Base-by-base conservation (phyloP, 1,284 basidiomycete genomes). In the Cryptococcus sp. region DNA sequence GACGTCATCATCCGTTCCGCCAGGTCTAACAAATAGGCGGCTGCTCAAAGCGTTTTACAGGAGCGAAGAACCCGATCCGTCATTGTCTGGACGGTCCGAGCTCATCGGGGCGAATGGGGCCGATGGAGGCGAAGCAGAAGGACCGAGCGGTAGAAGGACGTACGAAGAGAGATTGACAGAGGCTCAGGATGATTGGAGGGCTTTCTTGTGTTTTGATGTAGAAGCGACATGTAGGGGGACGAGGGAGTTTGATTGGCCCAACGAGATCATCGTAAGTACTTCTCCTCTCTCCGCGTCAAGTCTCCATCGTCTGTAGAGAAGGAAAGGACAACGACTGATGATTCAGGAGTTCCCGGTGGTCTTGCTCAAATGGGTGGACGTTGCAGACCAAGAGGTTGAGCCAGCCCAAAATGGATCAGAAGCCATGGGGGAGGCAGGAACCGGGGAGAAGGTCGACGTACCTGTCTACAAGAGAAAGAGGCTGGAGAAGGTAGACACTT, bases 191-290 rank as follows among this genome's bases (percentile, higher is more conserved):
- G 59, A 56, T 10, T 71, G 71, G 52, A 65, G 70, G 39, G 63
- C 67, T 2, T 78, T 74, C 57, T 66, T 78, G 34, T 77, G 77
- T 47, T 74, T 74, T 47, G 71, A 73, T 47, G 86, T 97, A 43
- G 93, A 97, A 70, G 93, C 85, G 5, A 97, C 93, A 0, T 97
- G 93, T 67, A 70, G 82, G 57, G 84, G 78, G 5, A 65, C 60
- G 6, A 77, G 77, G 43, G 78, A 79, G 59, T 85, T 87, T 58
- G 79, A 82, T 48, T 89, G 82, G 71, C 85, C 87, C 0, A 95
- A 95, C 69, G 92, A 97, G 75, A 92, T 95, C 50, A 94, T 95
- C 56, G 89, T 87, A 68, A 66, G 85, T 76, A 19, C n/a, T n/a
- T 49, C 32, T 31, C 12, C n/a, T n/a, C n/a, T n/a, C n/a, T n/a